Evolutionary conservation across 768 basidiomycete species (phyloP).

Genomic region (Pilatotrama ljubarskyi): DNA sequence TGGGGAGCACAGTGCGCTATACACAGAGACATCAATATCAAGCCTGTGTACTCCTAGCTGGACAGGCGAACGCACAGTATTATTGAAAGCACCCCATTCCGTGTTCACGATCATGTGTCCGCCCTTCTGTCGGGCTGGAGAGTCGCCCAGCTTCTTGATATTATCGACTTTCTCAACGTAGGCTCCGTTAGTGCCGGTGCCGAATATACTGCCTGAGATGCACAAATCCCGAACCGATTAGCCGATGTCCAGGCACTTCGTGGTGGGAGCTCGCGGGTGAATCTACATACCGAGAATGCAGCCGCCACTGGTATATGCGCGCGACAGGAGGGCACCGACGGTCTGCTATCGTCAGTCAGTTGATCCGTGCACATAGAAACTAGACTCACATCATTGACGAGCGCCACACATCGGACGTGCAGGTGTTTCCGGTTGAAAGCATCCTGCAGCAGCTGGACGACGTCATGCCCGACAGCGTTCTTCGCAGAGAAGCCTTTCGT

Average conservation of each 20-base stretch:
- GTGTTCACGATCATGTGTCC: slow-evolving; percentile 94
- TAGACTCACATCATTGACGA: slow-evolving; percentile 88
- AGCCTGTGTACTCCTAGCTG: too few relatives aligned
- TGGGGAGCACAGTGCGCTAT: slow-evolving; percentile 80
- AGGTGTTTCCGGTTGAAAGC: slow-evolving; percentile 91
- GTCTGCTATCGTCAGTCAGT: slow-evolving; percentile 53
- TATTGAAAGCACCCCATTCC: slow-evolving; percentile 99
- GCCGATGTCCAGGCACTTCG: too few relatives aligned
- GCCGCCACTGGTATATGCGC: slow-evolving; percentile 91
- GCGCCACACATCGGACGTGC: slow-evolving; percentile 86
- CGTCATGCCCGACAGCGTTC: slow-evolving; percentile 86
- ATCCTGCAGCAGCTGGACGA: slow-evolving; percentile 87
- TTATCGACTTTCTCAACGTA: slow-evolving; percentile 89
- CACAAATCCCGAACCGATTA: background rate
- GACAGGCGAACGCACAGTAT: slow-evolving; percentile 56
- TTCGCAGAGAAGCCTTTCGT: slow-evolving; percentile 95
- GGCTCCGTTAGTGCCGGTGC: slow-evolving; percentile 98
- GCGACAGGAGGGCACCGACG: slow-evolving; percentile 90
- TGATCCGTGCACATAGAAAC: background rate
- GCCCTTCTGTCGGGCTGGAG: slow-evolving; percentile 55
- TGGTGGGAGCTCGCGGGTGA: too few relatives aligned
- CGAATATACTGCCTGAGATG: slow-evolving; percentile 74
- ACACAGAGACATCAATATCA: background rate
- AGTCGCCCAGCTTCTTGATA: slow-evolving; percentile 79
- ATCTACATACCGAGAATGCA: slow-evolving; percentile 61